Evolutionary conservation across 192 early-diverging fungal species (phyloP).

Genomic region (Backusella liffmaniae): DNA sequence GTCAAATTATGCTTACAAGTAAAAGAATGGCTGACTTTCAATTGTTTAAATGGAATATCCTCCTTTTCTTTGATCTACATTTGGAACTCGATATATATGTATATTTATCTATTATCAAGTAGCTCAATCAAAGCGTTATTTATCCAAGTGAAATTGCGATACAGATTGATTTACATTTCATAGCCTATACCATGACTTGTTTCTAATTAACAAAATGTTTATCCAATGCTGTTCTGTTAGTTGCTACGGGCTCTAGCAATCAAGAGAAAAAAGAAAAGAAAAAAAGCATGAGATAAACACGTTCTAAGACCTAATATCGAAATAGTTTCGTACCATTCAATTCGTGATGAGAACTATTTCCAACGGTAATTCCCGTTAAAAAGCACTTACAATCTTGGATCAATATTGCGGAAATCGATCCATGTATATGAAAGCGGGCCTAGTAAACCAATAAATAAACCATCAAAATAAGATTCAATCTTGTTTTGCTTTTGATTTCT

Average conservation of each 20-base stretch:
- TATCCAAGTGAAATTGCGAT: too few relatives aligned
- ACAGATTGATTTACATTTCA: too few relatives aligned
- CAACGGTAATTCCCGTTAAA: not conserved
- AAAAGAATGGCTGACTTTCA: not conserved
- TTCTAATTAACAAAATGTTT: not conserved
- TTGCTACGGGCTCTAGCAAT: not conserved
- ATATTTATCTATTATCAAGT: not conserved
- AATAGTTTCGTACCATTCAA: not conserved
- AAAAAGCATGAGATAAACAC: not conserved
- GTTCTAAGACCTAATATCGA: not conserved
- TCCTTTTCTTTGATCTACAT: not conserved
- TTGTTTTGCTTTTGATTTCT: not conserved
- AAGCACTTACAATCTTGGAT: not conserved
- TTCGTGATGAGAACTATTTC: not conserved
- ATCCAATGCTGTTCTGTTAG: not conserved
- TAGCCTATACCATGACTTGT: not conserved
- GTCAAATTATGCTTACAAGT: not conserved
- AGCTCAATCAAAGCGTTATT: too few relatives aligned
- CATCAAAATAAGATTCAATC: not conserved
- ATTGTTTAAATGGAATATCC: not conserved
- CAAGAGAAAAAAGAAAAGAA: too few relatives aligned
- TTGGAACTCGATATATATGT: not conserved
- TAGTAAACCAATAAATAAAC: not conserved
- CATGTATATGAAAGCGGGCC: not conserved
- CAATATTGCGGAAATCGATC: too few relatives aligned